Conservation (phyloP, 768 basidiomycete species). For the Rhodotorula diobovata region DNA sequence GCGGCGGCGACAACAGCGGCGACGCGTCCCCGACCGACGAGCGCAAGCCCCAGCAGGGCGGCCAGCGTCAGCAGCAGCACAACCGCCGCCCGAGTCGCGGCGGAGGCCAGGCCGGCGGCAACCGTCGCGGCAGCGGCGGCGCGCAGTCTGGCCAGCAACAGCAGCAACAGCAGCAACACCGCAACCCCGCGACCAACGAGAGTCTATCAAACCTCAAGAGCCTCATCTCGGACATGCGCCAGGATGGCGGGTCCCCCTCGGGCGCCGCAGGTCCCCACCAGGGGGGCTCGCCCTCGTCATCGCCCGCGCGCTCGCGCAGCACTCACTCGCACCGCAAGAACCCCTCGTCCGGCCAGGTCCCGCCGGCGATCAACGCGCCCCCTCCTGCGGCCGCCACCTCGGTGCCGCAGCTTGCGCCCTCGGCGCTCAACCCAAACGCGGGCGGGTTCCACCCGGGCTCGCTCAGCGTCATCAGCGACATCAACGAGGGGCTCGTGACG, state of each 20-base stretch:
- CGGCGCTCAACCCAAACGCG: constrained; percentile 62
- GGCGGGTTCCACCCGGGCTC: constrained; percentile 53
- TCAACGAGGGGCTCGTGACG: constrained; percentile 43
- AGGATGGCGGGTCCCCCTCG: background rate
- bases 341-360: background rate
- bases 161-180: background rate
- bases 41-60: background rate
- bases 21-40: background rate
- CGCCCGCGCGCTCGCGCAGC: constrained; percentile 1
- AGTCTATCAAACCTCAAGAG: constrained; percentile 31
- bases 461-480: constrained; percentile 53
- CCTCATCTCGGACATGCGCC: constrained; percentile 26
- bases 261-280: background rate
- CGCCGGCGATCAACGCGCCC: constrained; percentile 12
- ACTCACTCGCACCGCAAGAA: constrained; percentile 11
- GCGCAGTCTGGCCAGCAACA: background rate
- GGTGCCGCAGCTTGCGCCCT: background rate
- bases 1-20: background rate
- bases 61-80: constrained; percentile 2
- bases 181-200: background rate
- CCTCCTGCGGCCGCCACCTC: constrained; percentile 55
- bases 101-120: background rate
- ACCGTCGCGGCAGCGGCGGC: background rate
- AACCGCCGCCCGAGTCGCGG: constrained; percentile 8
- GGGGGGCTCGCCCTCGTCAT: background rate